phyloP scores from a whole-genome alignment of 371 early-diverging fungal species.

The Mycotypha africana region DNA sequence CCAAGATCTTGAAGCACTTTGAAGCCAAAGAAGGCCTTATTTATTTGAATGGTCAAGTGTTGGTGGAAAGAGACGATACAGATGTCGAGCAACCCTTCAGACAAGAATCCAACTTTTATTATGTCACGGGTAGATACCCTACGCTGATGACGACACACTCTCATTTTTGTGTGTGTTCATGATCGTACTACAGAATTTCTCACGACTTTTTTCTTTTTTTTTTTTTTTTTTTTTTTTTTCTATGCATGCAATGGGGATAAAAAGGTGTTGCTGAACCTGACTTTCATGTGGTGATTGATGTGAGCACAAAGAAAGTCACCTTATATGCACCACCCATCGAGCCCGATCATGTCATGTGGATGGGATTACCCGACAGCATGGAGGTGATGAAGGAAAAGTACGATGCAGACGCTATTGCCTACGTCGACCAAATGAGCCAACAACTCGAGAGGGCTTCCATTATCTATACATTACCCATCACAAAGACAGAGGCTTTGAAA shows the following conservation, averaged over 20 bases:
- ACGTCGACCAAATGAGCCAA: conserved; percentile 25
- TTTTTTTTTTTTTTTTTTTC: background rate
- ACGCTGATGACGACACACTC: background rate
- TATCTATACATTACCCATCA: conserved; percentile 34
- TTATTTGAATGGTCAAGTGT: conserved; percentile 63
- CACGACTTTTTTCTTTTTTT: background rate
- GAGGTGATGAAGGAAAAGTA: conserved; percentile 45
- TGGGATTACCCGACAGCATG: conserved; percentile 61
- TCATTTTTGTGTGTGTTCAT: no score
- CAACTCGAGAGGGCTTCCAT: conserved; percentile 24
- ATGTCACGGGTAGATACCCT: conserved; percentile 47
- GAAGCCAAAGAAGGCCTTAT: conserved; percentile 54
- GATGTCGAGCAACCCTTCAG: conserved; percentile 75
- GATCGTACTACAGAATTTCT: no score
- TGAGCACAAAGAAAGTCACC: conserved; percentile 55
- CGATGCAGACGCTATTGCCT: conserved; percentile 62
- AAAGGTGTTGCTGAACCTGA: conserved; percentile 75
- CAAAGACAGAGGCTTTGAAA: conserved; percentile 1
- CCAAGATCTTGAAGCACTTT: conserved; percentile 57
- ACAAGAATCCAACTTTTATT: conserved; percentile 84
- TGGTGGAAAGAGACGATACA: conserved; percentile 65
- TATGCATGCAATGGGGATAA: background rate
- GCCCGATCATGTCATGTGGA: conserved; percentile 82
- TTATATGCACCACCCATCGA: conserved; percentile 66
- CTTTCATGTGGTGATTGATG: conserved; percentile 65